Conservation (phyloP, 2,329 filamentous ascomycete species). For the Ceratocystis smalleyi region DNA sequence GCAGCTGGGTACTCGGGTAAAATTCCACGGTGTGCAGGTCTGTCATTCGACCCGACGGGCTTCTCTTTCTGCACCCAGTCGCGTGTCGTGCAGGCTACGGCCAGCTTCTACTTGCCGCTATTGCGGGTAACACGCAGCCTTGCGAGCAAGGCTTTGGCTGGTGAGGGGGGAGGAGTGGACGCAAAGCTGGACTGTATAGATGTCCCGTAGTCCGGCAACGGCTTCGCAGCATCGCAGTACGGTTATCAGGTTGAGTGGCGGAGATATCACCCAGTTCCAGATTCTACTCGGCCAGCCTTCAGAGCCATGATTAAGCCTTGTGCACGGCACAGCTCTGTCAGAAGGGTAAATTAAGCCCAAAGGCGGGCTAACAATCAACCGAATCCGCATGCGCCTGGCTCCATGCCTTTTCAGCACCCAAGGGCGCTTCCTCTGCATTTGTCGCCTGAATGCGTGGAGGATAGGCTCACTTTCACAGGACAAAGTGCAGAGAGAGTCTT, state of each 20-base stretch:
- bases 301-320: not conserved
- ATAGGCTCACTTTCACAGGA: not conserved
- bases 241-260: not conserved
- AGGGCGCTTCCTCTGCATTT: not conserved
- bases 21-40: no score
- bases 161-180: not conserved
- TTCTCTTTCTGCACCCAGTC: no score
- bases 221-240: not conserved
- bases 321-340: not conserved
- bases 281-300: not conserved
- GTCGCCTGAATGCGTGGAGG: no score
- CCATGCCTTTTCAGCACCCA: not conserved
- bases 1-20: no score
- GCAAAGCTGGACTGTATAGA: not conserved
- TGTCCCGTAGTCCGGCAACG: not conserved
- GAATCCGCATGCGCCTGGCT: not conserved
- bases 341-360: not conserved
- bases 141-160: not conserved
- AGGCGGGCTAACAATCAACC: not conserved
- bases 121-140: not conserved
- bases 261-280: slow-evolving; percentile 1
- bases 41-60: no score
- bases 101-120: not conserved
- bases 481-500: not conserved
- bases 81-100: no score